phyloP scores from a whole-genome alignment of 2,329 filamentous ascomycete species.

The Orbilia javanica region DNA sequence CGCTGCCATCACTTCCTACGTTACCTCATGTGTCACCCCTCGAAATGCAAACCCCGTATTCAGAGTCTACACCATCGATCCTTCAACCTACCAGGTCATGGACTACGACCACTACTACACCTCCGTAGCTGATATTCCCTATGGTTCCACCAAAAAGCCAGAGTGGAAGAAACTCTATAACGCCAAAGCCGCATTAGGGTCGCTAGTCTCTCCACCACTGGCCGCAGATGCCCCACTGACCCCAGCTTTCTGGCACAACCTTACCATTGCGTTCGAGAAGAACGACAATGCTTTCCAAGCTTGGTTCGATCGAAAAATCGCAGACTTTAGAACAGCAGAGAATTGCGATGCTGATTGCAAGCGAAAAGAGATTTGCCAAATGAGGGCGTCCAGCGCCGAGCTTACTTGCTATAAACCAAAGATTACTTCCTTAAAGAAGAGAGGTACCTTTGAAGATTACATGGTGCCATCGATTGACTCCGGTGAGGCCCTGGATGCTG shows the following conservation, averaged over 20 bases:
- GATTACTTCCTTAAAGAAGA: slow-evolving; percentile 21
- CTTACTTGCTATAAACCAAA: slow-evolving; percentile 67
- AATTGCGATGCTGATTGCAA: slow-evolving; percentile 67
- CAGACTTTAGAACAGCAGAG: slow-evolving; percentile 66
- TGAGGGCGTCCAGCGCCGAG: slow-evolving; percentile 70
- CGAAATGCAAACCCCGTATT: slow-evolving; percentile 72
- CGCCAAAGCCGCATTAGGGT: slow-evolving; percentile 70
- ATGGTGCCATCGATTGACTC: slow-evolving; percentile 14
- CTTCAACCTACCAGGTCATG: slow-evolving; percentile 71
- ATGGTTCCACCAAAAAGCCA: slow-evolving; percentile 66
- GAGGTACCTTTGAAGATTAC: slow-evolving; percentile 14
- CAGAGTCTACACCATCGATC: slow-evolving; percentile 72
- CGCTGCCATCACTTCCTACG: slow-evolving; percentile 70
- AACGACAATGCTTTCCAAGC: slow-evolving; percentile 67
- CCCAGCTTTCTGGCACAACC: slow-evolving; percentile 73
- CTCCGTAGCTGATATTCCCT: slow-evolving; percentile 68
- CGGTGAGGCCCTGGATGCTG: slow-evolving; percentile 35
- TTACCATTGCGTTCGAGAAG: slow-evolving; percentile 69
- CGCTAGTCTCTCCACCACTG: slow-evolving; percentile 66
- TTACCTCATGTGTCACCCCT: slow-evolving; percentile 71
- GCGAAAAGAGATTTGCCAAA: slow-evolving; percentile 68
- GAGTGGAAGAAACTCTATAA: slow-evolving; percentile 72
- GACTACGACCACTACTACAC: slow-evolving; percentile 69
- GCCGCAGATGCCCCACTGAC: slow-evolving; percentile 68
- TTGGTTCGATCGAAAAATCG: slow-evolving; percentile 68